Conservation (phyloP, 2,329 filamentous ascomycete species). For the Bipolaris gigantea region DNA sequence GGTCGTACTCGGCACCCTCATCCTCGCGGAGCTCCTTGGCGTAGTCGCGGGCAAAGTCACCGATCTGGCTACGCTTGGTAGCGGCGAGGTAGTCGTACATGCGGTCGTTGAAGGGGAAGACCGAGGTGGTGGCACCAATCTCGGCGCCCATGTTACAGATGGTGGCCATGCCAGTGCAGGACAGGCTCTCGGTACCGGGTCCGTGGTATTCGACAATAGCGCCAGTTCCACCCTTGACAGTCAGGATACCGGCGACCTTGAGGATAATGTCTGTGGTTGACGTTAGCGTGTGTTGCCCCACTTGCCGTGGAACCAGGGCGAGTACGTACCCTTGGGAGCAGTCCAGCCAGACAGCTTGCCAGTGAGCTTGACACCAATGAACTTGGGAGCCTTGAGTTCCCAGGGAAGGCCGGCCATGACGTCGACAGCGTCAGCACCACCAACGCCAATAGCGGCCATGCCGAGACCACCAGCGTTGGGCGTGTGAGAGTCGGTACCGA, state of each 20-base stretch:
- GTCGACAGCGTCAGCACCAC: constrained; percentile 97
- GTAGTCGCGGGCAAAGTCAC: constrained; percentile 84
- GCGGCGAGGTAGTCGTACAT: constrained; percentile 95
- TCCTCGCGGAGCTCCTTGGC: constrained; percentile 81
- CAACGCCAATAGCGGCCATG: constrained; percentile 93
- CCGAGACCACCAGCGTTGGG: constrained; percentile 96
- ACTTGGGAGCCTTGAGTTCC: constrained; percentile 97
- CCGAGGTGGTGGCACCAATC: constrained; percentile 81
- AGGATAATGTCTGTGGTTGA: constrained; percentile 79
- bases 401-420: constrained; percentile 97
- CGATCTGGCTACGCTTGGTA: constrained; percentile 88
- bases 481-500: constrained; percentile 97
- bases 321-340: constrained; percentile 76
- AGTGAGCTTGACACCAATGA: constrained; percentile 95
- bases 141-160: constrained; percentile 61
- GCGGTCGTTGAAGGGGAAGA: constrained; percentile 97
- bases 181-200: constrained; percentile 73
- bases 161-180: constrained; percentile 84
- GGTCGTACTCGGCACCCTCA: constrained; percentile 89
- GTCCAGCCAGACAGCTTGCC: constrained; percentile 90
- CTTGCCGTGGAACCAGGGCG: constrained; percentile 11
- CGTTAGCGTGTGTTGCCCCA: constrained; percentile 13
- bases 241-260: constrained; percentile 94
- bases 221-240: constrained; percentile 97
- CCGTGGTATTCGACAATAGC: constrained; percentile 79